Conservation (phyloP, 129 eudicot genomes). For the Smallanthus sonchifolius region DNA sequence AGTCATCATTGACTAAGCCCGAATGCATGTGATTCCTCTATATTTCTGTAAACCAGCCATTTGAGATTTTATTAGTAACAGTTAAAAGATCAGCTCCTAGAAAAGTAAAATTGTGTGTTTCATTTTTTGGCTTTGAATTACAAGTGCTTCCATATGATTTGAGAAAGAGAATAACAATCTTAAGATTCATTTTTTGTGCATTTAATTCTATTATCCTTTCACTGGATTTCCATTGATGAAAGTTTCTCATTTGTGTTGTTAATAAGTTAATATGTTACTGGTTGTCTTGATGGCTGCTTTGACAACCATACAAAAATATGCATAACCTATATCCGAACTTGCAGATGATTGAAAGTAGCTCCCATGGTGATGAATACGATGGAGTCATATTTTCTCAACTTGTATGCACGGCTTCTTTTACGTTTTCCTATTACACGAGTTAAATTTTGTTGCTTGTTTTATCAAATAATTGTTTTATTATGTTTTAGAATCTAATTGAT, state of each 20-base stretch:
- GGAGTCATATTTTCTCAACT: slow-evolving; percentile 97
- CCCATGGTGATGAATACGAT: slow-evolving; percentile 92
- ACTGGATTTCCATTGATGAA: not conserved
- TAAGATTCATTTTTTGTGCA: not conserved
- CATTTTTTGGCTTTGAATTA: not conserved
- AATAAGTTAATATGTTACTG: not conserved
- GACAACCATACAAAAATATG: not conserved
- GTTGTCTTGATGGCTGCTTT: slow-evolving; percentile 6
- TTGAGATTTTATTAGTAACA: not conserved
- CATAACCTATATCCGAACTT: slow-evolving; percentile 21
- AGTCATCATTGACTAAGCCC: not conserved
- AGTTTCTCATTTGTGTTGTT: not conserved
- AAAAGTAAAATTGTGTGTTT: not conserved
- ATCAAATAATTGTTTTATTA: not conserved
- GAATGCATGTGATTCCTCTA: not conserved
- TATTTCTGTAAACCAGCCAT: not conserved
- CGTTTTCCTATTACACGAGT: not conserved
- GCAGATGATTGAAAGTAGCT: slow-evolving; percentile 98
- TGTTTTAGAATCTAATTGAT: slow-evolving; percentile 62
- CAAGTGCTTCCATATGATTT: not conserved
- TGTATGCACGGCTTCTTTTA: slow-evolving; percentile 35
- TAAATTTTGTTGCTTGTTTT: slow-evolving; percentile 2
- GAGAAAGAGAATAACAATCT: not conserved
- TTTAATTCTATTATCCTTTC: not conserved
- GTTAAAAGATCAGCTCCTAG: not conserved